Base-by-base conservation (phyloP, 768 basidiomycete genomes). In the Termitomyces eurrhizus region DNA sequence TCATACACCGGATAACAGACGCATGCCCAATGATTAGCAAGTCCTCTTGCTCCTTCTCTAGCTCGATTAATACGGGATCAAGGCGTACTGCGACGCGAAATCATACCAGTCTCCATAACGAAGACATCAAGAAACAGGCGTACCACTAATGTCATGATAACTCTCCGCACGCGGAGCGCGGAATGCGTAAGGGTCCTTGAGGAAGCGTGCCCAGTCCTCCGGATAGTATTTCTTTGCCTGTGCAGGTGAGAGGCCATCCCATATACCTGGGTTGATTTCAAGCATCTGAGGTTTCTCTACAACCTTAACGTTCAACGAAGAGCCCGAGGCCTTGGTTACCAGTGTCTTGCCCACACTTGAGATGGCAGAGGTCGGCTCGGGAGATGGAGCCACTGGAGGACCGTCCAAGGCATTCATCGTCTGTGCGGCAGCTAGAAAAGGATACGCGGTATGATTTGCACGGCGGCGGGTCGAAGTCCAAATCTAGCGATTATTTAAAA, bases 211-310 rank as follows among this genome's bases (percentile, higher is more conserved):
- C 92, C 92, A 98, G 70, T 99, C 97, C 57, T 89, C 90, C 0
- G 96, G 92, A 72, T 95, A 98, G 67, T 86, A 87, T 72, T 88
- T 89, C 72, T 87, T 86, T 21, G 93, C 95, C 69, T 96, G 89
- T 64, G 93, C 91, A 0, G 92, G 89, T 1, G 89, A 91, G 42
- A 98, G 80, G 0, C 97, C 97, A 71, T 98, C 97, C 95, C 95
- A 97, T 18, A 98, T 87, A 7, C 90, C 96, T 55, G 95, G 96
- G 68, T 99, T 99, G 69, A 98, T 97, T 77, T 99, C 97, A 55
- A 88, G 81, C 95, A 98, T 98, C 74, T 95, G 95, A 0, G 90
- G 85, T 68, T 97, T 98, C 76, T 99, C 94, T 50, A 95, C 83
- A 35, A 98, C 93, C 70, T 90, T 94, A 71, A 93, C 84, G 54